Evolutionary conservation across 164 flowering plant genomes (phyloP).

Genomic region (Saururus chinensis): DNA sequence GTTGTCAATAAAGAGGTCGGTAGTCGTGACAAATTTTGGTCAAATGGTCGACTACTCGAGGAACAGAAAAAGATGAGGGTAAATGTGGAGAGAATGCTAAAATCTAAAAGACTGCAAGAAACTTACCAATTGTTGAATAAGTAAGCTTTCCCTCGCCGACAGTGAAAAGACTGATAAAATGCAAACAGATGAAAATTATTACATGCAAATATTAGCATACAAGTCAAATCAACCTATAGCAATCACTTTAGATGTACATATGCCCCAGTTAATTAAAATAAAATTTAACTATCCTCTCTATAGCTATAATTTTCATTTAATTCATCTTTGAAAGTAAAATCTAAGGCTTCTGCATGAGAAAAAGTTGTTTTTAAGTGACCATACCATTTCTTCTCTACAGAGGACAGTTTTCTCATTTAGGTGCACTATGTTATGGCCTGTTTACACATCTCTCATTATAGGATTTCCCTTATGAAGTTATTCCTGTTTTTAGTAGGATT

Average conservation of each 20-base stretch:
- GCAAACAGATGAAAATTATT: neutral
- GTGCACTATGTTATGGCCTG: no score
- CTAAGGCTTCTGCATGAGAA: neutral
- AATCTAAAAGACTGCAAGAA: neutral
- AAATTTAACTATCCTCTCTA: neutral
- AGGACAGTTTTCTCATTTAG: neutral
- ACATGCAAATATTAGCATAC: neutral
- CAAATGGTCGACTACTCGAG: neutral
- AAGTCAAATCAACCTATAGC: neutral
- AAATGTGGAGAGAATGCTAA: neutral
- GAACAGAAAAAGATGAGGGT: neutral
- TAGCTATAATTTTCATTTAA: neutral
- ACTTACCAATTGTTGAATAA: slow-evolving; percentile 67
- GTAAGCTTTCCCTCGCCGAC: slow-evolving; percentile 74
- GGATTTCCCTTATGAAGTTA: no score
- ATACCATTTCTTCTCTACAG: neutral
- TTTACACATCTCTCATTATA: no score
- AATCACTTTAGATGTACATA: neutral
- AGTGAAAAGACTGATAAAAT: slow-evolving; percentile 50
- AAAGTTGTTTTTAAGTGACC: no score
- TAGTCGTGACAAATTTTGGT: neutral
- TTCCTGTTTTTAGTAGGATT: no score
- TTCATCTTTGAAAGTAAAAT: neutral
- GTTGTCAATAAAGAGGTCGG: neutral
- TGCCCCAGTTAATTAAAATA: neutral